Conservation (phyloP, 768 basidiomycete genomes). For the Gymnopilus dilepis region DNA sequence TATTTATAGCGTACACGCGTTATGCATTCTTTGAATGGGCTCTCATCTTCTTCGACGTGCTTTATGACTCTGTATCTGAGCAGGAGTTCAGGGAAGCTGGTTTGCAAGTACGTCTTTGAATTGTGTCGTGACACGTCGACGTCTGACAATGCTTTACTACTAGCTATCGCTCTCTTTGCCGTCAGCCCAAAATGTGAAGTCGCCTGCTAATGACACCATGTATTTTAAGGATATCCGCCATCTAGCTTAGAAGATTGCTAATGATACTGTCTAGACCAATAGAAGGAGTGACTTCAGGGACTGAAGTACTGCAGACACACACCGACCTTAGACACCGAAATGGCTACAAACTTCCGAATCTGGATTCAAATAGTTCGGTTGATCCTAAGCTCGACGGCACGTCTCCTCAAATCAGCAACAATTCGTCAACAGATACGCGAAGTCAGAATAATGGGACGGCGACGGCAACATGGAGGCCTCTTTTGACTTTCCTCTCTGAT, state of each 20-base stretch:
- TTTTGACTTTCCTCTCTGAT: conserved; percentile 44
- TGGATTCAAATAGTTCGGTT: neutral
- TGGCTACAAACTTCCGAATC: neutral
- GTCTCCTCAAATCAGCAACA: neutral
- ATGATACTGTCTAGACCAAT: conserved; percentile 19
- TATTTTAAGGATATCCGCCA: conserved; percentile 47
- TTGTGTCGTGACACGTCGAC: too few relatives aligned
- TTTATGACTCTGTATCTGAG: conserved; percentile 72
- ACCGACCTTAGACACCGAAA: conserved; percentile 15
- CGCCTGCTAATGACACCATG: conserved; percentile 13
- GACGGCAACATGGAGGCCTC: conserved; percentile 5
- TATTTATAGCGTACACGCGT: conserved; percentile 71
- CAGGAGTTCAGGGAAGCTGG: conserved; percentile 60
- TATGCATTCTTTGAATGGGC: conserved; percentile 92
- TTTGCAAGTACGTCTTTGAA: conserved; percentile 50
- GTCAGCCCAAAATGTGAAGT: conserved; percentile 14
- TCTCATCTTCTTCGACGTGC: conserved; percentile 73
- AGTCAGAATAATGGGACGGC: neutral
- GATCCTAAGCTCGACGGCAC: neutral
- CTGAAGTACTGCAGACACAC: conserved; percentile 5
- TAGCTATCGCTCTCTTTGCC: conserved; percentile 36
- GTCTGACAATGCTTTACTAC: neutral
- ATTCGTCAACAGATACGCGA: conserved; percentile 8
- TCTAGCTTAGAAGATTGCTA: conserved; percentile 29
- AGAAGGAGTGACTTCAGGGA: conserved; percentile 28